A percentile compares a stretch with the other conserved stretches of the same genome.
phyloP scores from a whole-genome alignment of 805 yeast genomes.

The Wickerhamiella slavikovae region DNA sequence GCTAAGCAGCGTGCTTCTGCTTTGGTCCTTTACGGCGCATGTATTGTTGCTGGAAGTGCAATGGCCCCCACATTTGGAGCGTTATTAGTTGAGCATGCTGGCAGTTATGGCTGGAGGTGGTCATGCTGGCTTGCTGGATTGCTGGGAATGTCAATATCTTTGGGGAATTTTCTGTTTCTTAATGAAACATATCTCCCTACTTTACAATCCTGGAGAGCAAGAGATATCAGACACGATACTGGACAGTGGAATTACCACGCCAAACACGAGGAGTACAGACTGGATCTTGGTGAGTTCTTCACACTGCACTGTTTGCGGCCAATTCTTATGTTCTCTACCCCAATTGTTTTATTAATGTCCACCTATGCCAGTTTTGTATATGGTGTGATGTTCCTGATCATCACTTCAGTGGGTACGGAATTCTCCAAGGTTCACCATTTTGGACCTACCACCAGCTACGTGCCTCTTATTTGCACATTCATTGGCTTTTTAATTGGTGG shows the following conservation, averaged over 20 bases:
- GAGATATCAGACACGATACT: conserved; percentile 45
- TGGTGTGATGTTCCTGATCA: conserved; percentile 24
- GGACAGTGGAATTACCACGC: conserved; percentile 73
- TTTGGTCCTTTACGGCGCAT: conserved; percentile 27
- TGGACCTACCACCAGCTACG: conserved; percentile 15
- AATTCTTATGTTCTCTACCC: conserved; percentile 42
- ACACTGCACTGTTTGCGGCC: conserved; percentile 64
- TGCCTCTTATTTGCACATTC: conserved; percentile 18
- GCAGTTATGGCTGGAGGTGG: conserved; percentile 37
- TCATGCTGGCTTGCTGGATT: conserved; percentile 31
- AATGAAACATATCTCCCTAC: conserved; percentile 21
- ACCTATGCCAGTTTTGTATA: conserved; percentile 24
- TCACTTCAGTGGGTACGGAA: conserved; percentile 22
- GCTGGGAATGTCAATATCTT: conserved; percentile 17
- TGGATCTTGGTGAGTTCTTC: conserved; percentile 46
- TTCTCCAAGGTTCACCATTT: conserved; percentile 17
- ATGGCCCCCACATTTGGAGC: conserved; percentile 27
- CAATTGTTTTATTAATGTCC: conserved; percentile 23
- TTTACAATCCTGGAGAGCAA: conserved; percentile 47
- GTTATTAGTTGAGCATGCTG: conserved; percentile 19
- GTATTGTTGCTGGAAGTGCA: conserved; percentile 25
- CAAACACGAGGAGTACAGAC: conserved; percentile 70
- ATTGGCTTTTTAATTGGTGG: conserved; percentile 19
- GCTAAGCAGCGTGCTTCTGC: conserved; percentile 34
- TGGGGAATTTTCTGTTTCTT: conserved; percentile 20